Evolutionary conservation across 2,329 filamentous ascomycete species (phyloP), one percentile per base, ranked within the genome.

Genomic region (Stromatinia cepivora): DNA sequence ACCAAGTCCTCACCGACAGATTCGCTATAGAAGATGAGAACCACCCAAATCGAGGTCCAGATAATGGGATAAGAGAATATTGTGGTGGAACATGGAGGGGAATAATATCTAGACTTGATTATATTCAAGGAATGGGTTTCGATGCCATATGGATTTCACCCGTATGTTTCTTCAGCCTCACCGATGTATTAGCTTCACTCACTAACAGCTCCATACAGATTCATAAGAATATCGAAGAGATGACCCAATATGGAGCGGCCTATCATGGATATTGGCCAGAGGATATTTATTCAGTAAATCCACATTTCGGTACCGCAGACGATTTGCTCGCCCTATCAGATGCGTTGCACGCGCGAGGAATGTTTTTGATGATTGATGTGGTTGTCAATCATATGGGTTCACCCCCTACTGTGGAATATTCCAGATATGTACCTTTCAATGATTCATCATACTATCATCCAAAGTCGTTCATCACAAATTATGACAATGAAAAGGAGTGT

Each of bases 251-350:
- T 39, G 80, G 67, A n/a, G 72, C 79, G 62, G 78, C 79, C 34
- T 83, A 81, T 67, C 81, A 82, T 63, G 81, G 80, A 8, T 83
- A 82, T 73, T 82, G 81, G 81, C 78, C 80, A 54, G 77, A 82
- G 68, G 77, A 83, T 68, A 71, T 83, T 25, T 82, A 84, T 70
- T 72, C 79, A 11, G 77, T 91, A 68, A 90, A 91, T 74, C 71
- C 81, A 3, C 82, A 87, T 70, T 88, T 86, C 72, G 89, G 89
- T 42, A 86, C 85, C 0, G 81, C 82, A 3, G 80, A 84, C 20
- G 88, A 91, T 72, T 81, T 91, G 67, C 83, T 84, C 72, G 82
- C 81, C 9, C 81, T 91, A 6, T 82, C 87, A 1, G 78, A 79
- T 42, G 87, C 85, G 2, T 78, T 88, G 2, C 87, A 90, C 74